Base-by-base conservation (phyloP, 108 stramenopile genomes). In the Cyclotella baltica region DNA sequence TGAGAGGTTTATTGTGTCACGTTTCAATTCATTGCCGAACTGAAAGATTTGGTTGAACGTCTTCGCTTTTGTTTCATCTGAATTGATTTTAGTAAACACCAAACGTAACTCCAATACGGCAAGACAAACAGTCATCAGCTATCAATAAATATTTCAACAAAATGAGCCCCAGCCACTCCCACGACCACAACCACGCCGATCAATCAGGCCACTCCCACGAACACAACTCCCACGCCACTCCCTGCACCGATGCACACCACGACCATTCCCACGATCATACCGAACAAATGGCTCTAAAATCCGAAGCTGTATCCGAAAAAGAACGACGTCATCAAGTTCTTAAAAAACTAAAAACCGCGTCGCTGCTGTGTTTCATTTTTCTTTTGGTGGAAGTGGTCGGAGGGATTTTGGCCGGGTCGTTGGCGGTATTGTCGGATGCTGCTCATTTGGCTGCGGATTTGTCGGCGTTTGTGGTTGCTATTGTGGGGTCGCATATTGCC, bases 361-460 rank as follows among this genome's bases (percentile, higher is more conserved):
- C 83, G 10, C 5, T 71, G 18, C 73, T 96, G 0, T 96, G 95
- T 73, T 48, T 67, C 25, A 43, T 50, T 36, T 96, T 96, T 67
- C 67, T 96, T 40, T 53, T 91, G 37, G 88, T 96, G 19, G 95
- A 96, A 85, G 89, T 92, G 8, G 37, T 89, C 23, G 95, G 95
- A 0, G 95, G 95, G 0, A 59, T 85, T 8, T 40, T 92, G 23
- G 77, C 93, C 4, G 87, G 91, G 46, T 92, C 90, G 22, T 72
- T 97, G 22, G 93, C 96, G 13, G 83, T 97, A 20, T 66, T 95
- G 23, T 89, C 88, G 22, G 96, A 97, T 86, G 96, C 96, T 5
- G 96, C 93, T 16, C 96, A 97, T 65, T 64, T 97, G 23, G 82
- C 93, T 23, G 84, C 93, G 4, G 96, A 97, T 70, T 64, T 93